Evolutionary conservation across 2,329 filamentous ascomycete species (phyloP), one percentile per base, ranked within the genome.

Genomic region (Ampelomyces quisqualis): DNA sequence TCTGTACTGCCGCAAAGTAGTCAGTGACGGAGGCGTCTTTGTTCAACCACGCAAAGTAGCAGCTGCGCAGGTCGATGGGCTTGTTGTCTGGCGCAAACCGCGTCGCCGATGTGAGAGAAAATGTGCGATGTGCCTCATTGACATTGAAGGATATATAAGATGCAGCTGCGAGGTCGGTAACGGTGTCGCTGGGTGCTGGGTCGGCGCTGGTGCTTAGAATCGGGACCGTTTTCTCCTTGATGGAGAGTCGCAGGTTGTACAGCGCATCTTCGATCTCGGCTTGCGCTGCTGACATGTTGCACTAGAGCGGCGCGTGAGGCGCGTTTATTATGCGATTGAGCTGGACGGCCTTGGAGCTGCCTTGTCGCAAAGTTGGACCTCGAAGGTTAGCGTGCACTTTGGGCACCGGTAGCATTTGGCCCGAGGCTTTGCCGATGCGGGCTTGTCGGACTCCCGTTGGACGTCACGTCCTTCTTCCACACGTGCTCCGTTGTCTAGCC

Each of bases 41-140:
- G 72, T 96, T 94, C 60, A 88, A 77, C 89, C 90, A 98, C 40
- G 90, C 90, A 65, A 97, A 95, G 75, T 91, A 96, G 70, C 96
- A 91, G 67, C 86, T 93, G 64, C 93, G 89, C 55, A 98, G 77
- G 65, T 96, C 88, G 59, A 95, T 84, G 4, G 85, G 78, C 40
- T 77, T 75, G 57, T 80, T 60, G 22, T 70, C 70, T 14, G 88
- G 90, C 46, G 87, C 79, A 74, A 97, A 97, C 58, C 93, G 88
- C 54, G 93, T 98, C 7, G 84, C 77, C 10, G 79, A 78, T 35
- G 80, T 82, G 52, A 95, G 79, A 1, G 85, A 76, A 43, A 94
- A 77, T 5, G 82, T 76, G 40, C 79, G 77, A 47, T 79, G 77
- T 73, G 66, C 34, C 79, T 78, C 57, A 79, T 79, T 57, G 77